These are phyloP conservation scores for Apiotrichum akiyoshidainum DNA, from an alignment of 1,284 basidiomycete genomes.

Conservation along the genomic window DNA sequence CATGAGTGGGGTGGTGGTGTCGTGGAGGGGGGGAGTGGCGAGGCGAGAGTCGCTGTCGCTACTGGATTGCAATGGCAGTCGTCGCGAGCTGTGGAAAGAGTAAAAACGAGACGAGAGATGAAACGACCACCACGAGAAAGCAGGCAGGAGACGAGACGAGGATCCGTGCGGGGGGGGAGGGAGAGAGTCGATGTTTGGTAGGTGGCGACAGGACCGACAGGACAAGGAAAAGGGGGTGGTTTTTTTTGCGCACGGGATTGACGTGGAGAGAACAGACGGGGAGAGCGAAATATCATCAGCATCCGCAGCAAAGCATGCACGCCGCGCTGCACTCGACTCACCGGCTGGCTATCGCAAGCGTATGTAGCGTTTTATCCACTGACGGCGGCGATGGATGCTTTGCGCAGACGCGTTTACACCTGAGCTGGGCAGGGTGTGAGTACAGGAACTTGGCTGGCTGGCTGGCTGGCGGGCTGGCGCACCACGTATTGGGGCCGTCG, in stretches of 20 bases:
- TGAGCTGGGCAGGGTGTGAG: too few relatives aligned
- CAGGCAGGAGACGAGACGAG: too few relatives aligned
- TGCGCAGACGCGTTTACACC: too few relatives aligned
- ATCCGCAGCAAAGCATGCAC: background rate
- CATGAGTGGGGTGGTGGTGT: background rate
- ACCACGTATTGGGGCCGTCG: background rate
- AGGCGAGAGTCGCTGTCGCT: background rate
- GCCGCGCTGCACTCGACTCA: background rate
- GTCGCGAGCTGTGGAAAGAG: too few relatives aligned
- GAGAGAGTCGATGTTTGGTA: background rate
- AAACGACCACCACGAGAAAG: background rate
- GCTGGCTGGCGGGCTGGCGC: background rate
- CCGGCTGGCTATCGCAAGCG: background rate
- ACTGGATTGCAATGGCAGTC: background rate
- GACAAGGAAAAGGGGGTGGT: background rate
- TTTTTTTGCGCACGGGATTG: background rate
- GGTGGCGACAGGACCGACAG: background rate
- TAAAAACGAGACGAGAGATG: background rate
- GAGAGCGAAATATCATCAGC: background rate
- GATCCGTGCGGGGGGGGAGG: too few relatives aligned
- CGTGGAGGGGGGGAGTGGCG: background rate
- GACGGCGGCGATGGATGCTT: too few relatives aligned
- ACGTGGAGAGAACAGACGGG: background rate
- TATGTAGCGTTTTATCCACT: too few relatives aligned
- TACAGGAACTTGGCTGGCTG: too few relatives aligned